These are phyloP conservation scores for Trichosporon sp. DNA, from an alignment of 1,284 basidiomycete species.

Conservation along the genomic window DNA sequence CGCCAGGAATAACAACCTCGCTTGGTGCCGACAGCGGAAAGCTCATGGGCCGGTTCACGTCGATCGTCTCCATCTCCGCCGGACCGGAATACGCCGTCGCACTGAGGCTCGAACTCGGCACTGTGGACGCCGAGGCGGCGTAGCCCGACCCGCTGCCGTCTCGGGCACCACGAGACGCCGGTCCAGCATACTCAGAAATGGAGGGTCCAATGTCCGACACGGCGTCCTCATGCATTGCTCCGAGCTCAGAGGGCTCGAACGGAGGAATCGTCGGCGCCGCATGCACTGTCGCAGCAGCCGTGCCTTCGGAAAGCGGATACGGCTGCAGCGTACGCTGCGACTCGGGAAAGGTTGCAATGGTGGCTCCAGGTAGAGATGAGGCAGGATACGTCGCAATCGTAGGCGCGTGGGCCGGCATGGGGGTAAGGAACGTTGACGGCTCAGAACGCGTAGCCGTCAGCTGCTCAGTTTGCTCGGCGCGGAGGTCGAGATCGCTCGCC, in stretches of 20 bases:
- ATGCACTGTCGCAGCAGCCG: background rate
- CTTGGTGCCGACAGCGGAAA: background rate
- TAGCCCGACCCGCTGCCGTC: background rate
- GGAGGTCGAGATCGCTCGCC: conserved; percentile 53
- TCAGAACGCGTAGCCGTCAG: conserved; percentile 18
- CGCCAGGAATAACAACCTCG: conserved; percentile 4
- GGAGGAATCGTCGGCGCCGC: background rate
- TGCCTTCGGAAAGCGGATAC: background rate
- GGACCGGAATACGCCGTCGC: background rate
- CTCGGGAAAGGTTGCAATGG: background rate
- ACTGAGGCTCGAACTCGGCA: background rate
- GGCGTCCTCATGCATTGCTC: background rate
- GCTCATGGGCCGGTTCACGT: conserved; percentile 6
- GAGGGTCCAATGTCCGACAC: background rate
- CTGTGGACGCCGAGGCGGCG: background rate
- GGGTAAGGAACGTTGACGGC: background rate
- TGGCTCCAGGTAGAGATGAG: background rate
- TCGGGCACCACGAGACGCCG: background rate
- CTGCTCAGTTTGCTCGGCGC: background rate
- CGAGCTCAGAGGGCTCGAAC: background rate
- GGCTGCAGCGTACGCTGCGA: background rate
- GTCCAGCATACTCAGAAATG: background rate
- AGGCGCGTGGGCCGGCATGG: background rate
- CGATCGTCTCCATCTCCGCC: conserved; percentile 10
- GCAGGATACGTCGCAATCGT: conserved; percentile 4